Percentiles rank a stretch among this genome's conserved stretches.
Conservation (phyloP, 768 basidiomycete species). For the Boletus huronensis region DNA sequence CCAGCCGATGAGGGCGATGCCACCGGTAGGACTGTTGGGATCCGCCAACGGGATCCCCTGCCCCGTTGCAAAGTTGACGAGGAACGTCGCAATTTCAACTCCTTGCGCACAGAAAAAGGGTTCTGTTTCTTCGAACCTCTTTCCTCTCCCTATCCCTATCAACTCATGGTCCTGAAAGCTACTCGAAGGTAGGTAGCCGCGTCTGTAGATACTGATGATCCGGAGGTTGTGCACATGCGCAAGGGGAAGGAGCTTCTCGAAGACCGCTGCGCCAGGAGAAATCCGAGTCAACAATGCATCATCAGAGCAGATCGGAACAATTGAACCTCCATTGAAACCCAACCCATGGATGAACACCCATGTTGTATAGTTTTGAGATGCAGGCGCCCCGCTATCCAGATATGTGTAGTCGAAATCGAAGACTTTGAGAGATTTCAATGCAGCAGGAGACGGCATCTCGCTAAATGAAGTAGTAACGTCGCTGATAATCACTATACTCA, state of each 20-base stretch:
- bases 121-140: constrained; percentile 16
- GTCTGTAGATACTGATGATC: constrained; percentile 25
- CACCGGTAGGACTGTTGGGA: not conserved
- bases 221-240: constrained; percentile 21
- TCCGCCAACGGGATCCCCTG: constrained; percentile 16
- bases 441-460: constrained; percentile 2
- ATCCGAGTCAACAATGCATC: not conserved
- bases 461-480: no score
- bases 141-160: constrained; percentile 7
- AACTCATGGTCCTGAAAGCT: constrained; percentile 16
- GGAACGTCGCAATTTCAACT: constrained; percentile 19
- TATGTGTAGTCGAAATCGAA: constrained; percentile 18
- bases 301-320: not conserved
- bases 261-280: not conserved
- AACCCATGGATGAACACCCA: constrained; percentile 22
- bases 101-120: constrained; percentile 16
- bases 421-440: constrained; percentile 12
- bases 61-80: constrained; percentile 12
- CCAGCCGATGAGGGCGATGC: constrained; percentile 20
- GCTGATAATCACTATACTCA: no score
- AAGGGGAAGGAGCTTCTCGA: constrained; percentile 22
- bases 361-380: constrained; percentile 18
- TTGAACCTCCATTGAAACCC: constrained; percentile 22
- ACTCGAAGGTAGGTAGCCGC: constrained; percentile 28
- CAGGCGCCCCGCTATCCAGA: constrained; percentile 20